phyloP scores from a whole-genome alignment of 495 filamentous ascomycete species.

The Extremus antarcticus region DNA sequence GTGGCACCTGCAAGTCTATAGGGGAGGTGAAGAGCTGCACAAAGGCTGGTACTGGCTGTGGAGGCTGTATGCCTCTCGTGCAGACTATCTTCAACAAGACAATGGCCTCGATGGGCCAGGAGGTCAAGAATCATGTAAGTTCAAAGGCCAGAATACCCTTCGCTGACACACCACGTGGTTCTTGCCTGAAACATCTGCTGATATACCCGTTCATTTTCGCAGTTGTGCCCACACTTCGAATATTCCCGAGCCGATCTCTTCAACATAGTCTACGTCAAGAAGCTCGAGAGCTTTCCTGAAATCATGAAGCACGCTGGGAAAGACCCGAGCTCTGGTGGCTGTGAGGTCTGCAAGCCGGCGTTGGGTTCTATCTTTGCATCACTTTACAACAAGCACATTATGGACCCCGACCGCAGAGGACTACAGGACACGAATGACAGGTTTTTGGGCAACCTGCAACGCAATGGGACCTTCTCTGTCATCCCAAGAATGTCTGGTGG shows the following conservation, averaged over 20 bases:
- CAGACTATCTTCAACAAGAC: constrained; percentile 88
- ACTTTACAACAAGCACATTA: constrained; percentile 77
- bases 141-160: too few species aligned
- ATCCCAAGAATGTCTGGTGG: constrained; percentile 77
- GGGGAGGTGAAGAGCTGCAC: constrained; percentile 88
- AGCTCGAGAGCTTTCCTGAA: constrained; percentile 60
- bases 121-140: constrained; percentile 74
- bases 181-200: too few species aligned
- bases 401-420: constrained; percentile 63
- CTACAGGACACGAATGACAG: constrained; percentile 91
- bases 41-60: constrained; percentile 89
- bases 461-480: constrained; percentile 88
- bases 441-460: constrained; percentile 89
- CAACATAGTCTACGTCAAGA: constrained; percentile 80
- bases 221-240: constrained; percentile 81
- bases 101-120: constrained; percentile 81
- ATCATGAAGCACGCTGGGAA: constrained; percentile 79
- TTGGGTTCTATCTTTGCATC: constrained; percentile 77
- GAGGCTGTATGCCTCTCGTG: constrained; percentile 87
- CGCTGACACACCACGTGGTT: too few species aligned
- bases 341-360: constrained; percentile 83
- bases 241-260: constrained; percentile 83
- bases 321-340: constrained; percentile 65
- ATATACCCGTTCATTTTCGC: too few species aligned
- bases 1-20: constrained; percentile 73